Evolutionary conservation across 2,329 filamentous ascomycete species (phyloP).

Genomic region (Helotiales sp.): DNA sequence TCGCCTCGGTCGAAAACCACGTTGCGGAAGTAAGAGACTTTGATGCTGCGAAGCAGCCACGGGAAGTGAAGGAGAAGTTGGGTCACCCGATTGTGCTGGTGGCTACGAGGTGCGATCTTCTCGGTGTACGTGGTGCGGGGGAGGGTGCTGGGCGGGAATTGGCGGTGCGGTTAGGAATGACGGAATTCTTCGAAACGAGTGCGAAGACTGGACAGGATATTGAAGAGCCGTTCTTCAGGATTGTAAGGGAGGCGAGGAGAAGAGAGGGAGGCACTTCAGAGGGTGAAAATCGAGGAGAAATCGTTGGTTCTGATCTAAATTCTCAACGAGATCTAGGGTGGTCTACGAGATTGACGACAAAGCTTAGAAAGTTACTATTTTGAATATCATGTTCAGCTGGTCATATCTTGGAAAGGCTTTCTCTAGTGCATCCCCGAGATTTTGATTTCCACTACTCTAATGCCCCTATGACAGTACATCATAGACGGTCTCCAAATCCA

Average conservation of each 20-base stretch:
- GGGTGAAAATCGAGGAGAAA: no score
- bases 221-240: neutral
- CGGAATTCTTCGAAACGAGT: neutral
- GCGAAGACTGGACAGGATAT: neutral
- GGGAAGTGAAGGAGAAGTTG: no score
- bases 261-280: neutral
- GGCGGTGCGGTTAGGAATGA: neutral
- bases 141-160: neutral
- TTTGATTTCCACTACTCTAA: no score
- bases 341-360: neutral
- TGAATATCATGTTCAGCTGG: no score
- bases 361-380: neutral
- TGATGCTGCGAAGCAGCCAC: neutral
- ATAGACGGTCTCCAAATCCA: no score
- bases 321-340: no score
- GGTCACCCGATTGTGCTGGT: neutral
- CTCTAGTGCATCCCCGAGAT: no score
- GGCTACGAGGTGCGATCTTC: neutral
- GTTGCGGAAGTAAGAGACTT: neutral
- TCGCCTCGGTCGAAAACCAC: neutral
- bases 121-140: neutral
- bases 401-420: no score
- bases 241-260: neutral
- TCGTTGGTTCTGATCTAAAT: no score
- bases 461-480: no score